Percentiles rank a stretch among this genome's conserved stretches.
phyloP scores from a whole-genome alignment of 352 stramenopile genomes.

The Elongisporangium senticosum region DNA sequence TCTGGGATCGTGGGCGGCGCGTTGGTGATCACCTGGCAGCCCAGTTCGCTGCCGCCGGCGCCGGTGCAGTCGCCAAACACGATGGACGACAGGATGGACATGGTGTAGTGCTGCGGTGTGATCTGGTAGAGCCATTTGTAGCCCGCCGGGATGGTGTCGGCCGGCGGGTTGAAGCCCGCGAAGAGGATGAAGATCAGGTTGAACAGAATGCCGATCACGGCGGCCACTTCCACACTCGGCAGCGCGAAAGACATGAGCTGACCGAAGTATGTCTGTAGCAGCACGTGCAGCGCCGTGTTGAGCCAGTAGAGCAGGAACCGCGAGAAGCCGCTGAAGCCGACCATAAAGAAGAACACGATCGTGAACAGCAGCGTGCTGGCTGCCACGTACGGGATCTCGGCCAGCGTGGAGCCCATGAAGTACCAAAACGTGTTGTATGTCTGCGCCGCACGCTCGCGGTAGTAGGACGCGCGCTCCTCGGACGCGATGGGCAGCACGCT shows the following conservation, averaged over 20 bases:
- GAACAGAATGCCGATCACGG: slow-evolving; percentile 36
- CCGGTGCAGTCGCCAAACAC: slow-evolving; percentile 31
- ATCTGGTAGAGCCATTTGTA: slow-evolving; percentile 65
- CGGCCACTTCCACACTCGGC: slow-evolving; percentile 33
- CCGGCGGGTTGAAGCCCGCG: slow-evolving; percentile 69
- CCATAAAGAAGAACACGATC: slow-evolving; percentile 49
- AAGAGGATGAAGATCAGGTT: slow-evolving; percentile 74
- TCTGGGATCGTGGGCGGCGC: slow-evolving; percentile 28
- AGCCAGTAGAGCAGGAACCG: slow-evolving; percentile 32
- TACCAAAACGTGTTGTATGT: slow-evolving; percentile 82
- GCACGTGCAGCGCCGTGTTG: slow-evolving; percentile 33
- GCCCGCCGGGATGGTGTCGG: slow-evolving; percentile 31
- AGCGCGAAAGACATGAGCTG: slow-evolving; percentile 36
- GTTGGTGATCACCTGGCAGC: slow-evolving; percentile 45
- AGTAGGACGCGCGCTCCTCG: slow-evolving; percentile 78
- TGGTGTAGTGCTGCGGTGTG: slow-evolving; percentile 34
- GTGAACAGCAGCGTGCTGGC: slow-evolving; percentile 36
- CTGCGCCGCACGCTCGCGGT: slow-evolving; percentile 48
- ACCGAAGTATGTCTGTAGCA: slow-evolving; percentile 45
- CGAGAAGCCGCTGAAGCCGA: slow-evolving; percentile 35
- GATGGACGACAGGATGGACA: slow-evolving; percentile 33
- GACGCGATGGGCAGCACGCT: slow-evolving; percentile 73
- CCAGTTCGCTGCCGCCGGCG: slow-evolving; percentile 15
- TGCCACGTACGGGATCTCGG: slow-evolving; percentile 65
- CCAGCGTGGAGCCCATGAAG: slow-evolving; percentile 58